phyloP scores from a whole-genome alignment of 2,329 filamentous ascomycete genomes.

The Penicillium sp. region DNA sequence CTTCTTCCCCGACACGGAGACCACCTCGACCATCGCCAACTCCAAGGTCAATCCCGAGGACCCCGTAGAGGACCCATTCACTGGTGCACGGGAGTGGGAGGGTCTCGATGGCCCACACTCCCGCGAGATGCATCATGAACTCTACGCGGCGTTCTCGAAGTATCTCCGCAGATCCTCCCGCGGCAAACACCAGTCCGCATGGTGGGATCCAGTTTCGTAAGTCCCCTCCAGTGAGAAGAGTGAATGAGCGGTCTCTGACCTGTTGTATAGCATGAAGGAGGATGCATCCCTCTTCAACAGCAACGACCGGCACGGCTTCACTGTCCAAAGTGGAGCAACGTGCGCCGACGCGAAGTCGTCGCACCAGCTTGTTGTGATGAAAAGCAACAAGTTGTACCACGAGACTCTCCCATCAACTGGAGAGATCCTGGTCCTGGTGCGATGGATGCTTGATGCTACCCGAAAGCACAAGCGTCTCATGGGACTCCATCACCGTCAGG shows the following conservation, averaged over 20 bases:
- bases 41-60: not conserved
- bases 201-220: not conserved
- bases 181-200: not conserved
- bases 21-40: not conserved
- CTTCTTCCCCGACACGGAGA: not conserved
- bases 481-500: not conserved
- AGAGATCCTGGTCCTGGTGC: slow-evolving; percentile 10
- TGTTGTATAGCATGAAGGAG: not conserved
- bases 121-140: not conserved
- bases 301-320: slow-evolving; percentile 4
- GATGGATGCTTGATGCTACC: slow-evolving; percentile 12
- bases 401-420: not conserved
- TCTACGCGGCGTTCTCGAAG: not conserved
- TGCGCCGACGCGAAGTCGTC: not conserved
- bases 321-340: not conserved
- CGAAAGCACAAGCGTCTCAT: not conserved
- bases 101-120: not conserved
- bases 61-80: slow-evolving; percentile 1
- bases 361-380: slow-evolving; percentile 7
- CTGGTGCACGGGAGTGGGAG: not conserved
- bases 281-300: not conserved
- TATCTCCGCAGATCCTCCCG: not conserved
- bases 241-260: not conserved
- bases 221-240: not conserved
- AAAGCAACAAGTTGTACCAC: not conserved